Conservation (phyloP, 1,284 basidiomycete genomes). For the Athelia psychrophila region DNA sequence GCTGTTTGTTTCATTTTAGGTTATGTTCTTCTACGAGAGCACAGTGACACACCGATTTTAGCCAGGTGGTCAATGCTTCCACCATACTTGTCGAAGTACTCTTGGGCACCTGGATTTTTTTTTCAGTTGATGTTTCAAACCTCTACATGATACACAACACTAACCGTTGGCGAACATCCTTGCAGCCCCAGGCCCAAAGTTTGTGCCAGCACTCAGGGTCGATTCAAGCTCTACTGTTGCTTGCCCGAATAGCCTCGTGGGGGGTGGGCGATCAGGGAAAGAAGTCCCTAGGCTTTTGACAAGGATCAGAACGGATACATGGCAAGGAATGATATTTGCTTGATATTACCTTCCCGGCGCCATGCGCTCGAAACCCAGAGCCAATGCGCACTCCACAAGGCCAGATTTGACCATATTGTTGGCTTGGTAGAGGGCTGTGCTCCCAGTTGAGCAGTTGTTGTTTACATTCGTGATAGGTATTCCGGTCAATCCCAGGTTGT, state of each 20-base stretch:
- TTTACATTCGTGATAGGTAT: conserved; percentile 89
- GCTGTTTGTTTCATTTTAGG: conserved; percentile 37
- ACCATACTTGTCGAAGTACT: conserved; percentile 78
- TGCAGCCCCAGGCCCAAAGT: conserved; percentile 69
- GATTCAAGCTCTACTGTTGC: conserved; percentile 53
- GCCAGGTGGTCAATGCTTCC: conserved; percentile 69
- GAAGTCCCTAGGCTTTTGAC: conserved; percentile 71
- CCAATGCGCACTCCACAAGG: conserved; percentile 73
- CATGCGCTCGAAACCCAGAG: conserved; percentile 89
- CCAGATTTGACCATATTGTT: conserved; percentile 69
- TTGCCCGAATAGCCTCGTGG: conserved; percentile 46
- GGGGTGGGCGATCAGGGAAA: conserved; percentile 68
- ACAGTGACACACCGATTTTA: conserved; percentile 57
- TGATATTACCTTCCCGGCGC: conserved; percentile 18
- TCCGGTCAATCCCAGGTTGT: conserved; percentile 80
- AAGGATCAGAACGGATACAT: neutral
- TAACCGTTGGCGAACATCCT: conserved; percentile 82
- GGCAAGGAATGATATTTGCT: neutral
- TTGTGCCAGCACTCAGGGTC: conserved; percentile 47
- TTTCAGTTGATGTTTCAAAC: neutral
- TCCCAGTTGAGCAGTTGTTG: conserved; percentile 83
- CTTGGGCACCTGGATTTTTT: conserved; percentile 48
- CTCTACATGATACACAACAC: conserved; percentile 23
- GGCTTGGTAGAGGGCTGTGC: conserved; percentile 70
- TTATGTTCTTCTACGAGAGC: neutral